A percentile compares a stretch with the other conserved stretches of the same genome.
Conservation (phyloP, 345 rosid species). For the Euphorbia pulcherrima region DNA sequence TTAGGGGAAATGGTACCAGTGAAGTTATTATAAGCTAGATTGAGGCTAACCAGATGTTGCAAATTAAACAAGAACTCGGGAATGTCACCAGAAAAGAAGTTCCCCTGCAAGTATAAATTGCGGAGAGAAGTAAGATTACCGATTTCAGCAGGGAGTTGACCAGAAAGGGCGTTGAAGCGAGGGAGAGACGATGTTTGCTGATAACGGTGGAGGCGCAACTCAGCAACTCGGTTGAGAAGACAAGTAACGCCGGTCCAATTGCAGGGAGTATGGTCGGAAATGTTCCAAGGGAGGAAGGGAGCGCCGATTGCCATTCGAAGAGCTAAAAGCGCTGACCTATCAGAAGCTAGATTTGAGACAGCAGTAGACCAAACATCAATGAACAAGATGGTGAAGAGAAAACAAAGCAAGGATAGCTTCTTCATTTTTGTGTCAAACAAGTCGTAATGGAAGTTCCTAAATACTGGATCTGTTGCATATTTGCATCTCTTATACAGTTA, state of each 20-base stretch:
- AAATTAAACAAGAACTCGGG: constrained; percentile 43
- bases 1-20: constrained; percentile 32
- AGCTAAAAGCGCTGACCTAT: constrained; percentile 19
- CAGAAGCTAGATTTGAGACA: constrained; percentile 25
- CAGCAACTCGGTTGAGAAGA: constrained; percentile 36
- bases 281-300: constrained; percentile 20
- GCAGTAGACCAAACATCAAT: background rate
- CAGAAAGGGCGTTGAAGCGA: constrained; percentile 62
- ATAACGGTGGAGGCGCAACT: constrained; percentile 67
- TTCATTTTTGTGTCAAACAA: too few relatives aligned
- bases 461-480: too few relatives aligned
- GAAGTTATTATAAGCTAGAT: constrained; percentile 33
- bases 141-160: constrained; percentile 73
- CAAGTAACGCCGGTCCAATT: constrained; percentile 66
- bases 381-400: background rate
- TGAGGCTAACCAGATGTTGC: constrained; percentile 31
- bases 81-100: too few relatives aligned
- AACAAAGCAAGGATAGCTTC: background rate
- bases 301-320: constrained; percentile 25
- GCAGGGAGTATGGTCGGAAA: constrained; percentile 15
- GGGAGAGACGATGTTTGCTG: constrained; percentile 61
- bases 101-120: too few relatives aligned
- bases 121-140: constrained; percentile 53
- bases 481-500: too few relatives aligned
- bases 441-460: too few relatives aligned